These are phyloP conservation scores for Iris pallida DNA, from an alignment of 116 monocot species.

Conservation along the genomic window DNA sequence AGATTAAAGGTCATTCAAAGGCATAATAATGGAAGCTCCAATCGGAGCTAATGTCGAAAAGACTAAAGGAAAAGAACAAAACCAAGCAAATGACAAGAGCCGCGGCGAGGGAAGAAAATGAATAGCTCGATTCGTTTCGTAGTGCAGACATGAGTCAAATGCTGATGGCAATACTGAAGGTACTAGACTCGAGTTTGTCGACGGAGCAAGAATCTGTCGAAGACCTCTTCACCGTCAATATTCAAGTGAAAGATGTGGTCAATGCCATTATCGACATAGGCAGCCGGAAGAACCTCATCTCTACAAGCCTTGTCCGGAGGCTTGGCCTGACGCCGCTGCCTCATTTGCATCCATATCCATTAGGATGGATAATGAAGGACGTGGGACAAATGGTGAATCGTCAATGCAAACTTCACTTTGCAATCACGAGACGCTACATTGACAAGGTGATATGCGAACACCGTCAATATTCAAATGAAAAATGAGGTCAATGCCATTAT, in stretches of 20 bases:
- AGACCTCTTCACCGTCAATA: background rate
- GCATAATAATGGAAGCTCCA: too few species aligned
- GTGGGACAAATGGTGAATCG: background rate
- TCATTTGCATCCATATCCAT: background rate
- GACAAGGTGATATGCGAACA: too few species aligned
- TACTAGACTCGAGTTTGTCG: background rate
- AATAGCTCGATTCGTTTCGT: background rate
- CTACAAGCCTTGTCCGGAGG: background rate
- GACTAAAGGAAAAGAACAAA: background rate
- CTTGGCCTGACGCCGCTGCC: background rate
- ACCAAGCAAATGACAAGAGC: background rate
- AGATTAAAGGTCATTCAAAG: background rate
- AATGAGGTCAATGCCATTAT: too few species aligned
- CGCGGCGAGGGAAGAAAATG: background rate
- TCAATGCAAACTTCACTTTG: background rate
- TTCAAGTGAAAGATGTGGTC: background rate
- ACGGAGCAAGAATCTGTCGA: background rate
- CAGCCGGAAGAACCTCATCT: too few species aligned
- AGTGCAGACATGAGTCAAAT: background rate
- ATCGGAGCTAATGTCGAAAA: too few species aligned
- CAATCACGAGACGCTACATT: conserved; percentile 1
- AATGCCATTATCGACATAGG: too few species aligned
- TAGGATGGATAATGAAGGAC: background rate
- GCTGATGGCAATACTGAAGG: background rate
- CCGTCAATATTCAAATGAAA: background rate